Base-by-base conservation (phyloP, 148 eudicot species). In the Silene latifolia region DNA sequence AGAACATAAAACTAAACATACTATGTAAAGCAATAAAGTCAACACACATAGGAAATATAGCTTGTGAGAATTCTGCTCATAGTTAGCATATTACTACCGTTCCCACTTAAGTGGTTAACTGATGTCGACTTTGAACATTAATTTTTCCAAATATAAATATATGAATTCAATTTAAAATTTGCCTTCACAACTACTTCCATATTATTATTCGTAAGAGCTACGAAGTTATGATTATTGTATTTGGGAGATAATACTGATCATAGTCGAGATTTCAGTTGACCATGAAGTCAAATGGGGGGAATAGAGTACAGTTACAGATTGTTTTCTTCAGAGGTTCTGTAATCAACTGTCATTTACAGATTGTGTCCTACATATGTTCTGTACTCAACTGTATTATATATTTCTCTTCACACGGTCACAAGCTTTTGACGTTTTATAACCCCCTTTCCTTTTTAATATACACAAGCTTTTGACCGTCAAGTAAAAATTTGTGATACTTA, bases 1-100 rank as follows among this genome's bases (percentile, higher is more conserved):
- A 35, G 35, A 73, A 73, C 61, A 77, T 81, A 77, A 44, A 54
- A 73, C 68, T 53, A 53, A 73, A 66, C 69, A 66, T 66, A 66
- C 75, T 42, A 70, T 70, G 42, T 74, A 59, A 61, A 46, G 58
- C 69, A 81, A 81, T 69, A 73, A 77, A 72, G 19, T 63, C 69
- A 56, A 12, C 20, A 75, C 63, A 56, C 62, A 39, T 11, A 3
- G 63, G 39, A 20, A 53, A 21, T 51, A 53, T 57, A 69, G 76
- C 21, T 64, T 57, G 60, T 14, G 51, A 75, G 56, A 42, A 71
- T 20, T 47, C 35, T 61, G 44, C 35, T 27, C 44, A 59, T 24
- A 46, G 21, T 76, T 1, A 72, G 69, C 70, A 58, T 77, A 25
- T 19, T 18, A 58, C 17, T 51, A 51, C 56, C 18, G 56, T 15